Percentiles rank a stretch among this genome's conserved stretches.
phyloP scores from a whole-genome alignment of 2,329 filamentous ascomycete species.

The Fusarium torulosum region DNA sequence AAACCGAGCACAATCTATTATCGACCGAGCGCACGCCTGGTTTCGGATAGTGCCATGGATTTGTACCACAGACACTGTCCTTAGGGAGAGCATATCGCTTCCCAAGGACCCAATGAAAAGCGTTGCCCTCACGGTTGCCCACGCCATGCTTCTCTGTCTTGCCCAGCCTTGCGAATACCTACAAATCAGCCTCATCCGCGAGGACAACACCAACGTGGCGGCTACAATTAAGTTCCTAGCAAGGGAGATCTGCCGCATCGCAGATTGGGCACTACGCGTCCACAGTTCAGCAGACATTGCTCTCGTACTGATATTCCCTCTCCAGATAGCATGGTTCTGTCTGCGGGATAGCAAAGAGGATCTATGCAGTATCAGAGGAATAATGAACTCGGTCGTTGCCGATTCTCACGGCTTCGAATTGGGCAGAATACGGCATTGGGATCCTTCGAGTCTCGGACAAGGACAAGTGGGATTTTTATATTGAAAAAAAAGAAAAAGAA shows the following conservation, averaged over 20 bases:
- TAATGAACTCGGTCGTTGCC: conserved; percentile 24
- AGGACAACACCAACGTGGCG: background rate
- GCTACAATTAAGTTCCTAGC: conserved; percentile 1
- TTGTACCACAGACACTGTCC: background rate
- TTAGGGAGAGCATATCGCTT: background rate
- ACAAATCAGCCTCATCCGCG: background rate
- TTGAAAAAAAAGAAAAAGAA: background rate
- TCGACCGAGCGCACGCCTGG: conserved; percentile 15
- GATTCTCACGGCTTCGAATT: conserved; percentile 30
- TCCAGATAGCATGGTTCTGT: conserved; percentile 31
- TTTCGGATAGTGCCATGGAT: conserved; percentile 9
- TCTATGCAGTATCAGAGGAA: background rate
- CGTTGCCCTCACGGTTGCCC: conserved; percentile 11
- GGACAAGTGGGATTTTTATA: conserved; percentile 20
- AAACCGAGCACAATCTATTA: background rate
- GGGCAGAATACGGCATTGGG: conserved; percentile 26
- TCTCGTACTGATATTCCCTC: conserved; percentile 19
- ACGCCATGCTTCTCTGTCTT: conserved; percentile 24
- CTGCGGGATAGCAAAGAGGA: conserved; percentile 3
- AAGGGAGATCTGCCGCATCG: conserved; percentile 21
- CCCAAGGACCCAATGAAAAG: conserved; percentile 16
- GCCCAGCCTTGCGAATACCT: conserved; percentile 19
- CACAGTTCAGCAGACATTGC: conserved; percentile 2
- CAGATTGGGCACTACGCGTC: conserved; percentile 4
- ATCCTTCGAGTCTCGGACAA: background rate